Percentiles rank a stretch among this genome's conserved stretches.
Conservation (phyloP, 2,329 filamentous ascomycete species). For the Huntiella bhutanensis region DNA sequence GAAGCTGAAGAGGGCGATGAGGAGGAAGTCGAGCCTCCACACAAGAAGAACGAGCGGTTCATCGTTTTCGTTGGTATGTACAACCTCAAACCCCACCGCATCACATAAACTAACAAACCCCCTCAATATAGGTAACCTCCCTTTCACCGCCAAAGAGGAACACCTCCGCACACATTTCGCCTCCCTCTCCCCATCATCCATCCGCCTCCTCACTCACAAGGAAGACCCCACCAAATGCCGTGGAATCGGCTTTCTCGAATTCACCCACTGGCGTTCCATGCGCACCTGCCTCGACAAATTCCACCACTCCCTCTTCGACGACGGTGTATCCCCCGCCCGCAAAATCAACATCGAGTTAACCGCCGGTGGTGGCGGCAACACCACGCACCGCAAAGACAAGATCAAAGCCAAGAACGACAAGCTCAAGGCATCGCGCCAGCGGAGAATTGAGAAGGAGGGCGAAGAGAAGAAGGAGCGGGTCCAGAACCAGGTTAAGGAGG, state of each 20-base stretch:
- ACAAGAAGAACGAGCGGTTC: constrained; percentile 35
- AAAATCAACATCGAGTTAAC: constrained; percentile 89
- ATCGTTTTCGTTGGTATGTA: constrained; percentile 55
- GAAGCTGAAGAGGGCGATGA: constrained; percentile 15
- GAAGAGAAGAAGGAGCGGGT: constrained; percentile 24
- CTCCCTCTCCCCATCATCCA: constrained; percentile 47
- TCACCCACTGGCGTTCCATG: constrained; percentile 71
- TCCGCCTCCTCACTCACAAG: constrained; percentile 57
- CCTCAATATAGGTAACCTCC: constrained; percentile 53
- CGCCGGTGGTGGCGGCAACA: constrained; percentile 73
- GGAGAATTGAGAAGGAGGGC: constrained; percentile 28
- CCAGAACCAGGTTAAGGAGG: constrained; percentile 17
- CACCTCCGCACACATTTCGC: constrained; percentile 59
- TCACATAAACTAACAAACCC: constrained; percentile 16
- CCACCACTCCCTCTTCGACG: constrained; percentile 63
- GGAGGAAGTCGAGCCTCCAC: constrained; percentile 13
- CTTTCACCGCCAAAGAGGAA: constrained; percentile 57
- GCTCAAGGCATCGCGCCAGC: constrained; percentile 45
- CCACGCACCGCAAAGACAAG: constrained; percentile 50
- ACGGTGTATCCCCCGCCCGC: constrained; percentile 35
- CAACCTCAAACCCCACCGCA: constrained; percentile 7
- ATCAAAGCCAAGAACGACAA: constrained; percentile 75
- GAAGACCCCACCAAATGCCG: constrained; percentile 43
- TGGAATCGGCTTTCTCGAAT: constrained; percentile 78
- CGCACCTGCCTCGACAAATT: constrained; percentile 80